Conservation (phyloP, 2,329 filamentous ascomycete genomes). For the Colletotrichum echinochloae region DNA sequence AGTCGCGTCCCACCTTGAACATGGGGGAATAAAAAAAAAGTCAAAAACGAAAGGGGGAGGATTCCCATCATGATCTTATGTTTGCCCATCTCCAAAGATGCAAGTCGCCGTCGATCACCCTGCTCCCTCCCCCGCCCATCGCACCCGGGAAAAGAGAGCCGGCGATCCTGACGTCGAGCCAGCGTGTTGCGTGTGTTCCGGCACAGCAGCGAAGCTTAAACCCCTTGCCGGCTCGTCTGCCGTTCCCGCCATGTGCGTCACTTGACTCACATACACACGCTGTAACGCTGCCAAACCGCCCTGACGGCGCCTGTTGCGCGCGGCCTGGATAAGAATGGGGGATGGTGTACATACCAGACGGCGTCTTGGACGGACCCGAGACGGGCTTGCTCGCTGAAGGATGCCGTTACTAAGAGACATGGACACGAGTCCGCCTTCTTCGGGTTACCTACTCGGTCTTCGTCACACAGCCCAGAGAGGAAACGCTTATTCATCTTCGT, state of each 20-base stretch:
- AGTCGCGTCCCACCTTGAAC: constrained; percentile 33
- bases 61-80: not conserved
- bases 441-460: not conserved
- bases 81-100: not conserved
- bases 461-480: not conserved
- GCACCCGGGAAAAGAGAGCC: not conserved
- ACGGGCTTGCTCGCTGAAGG: not conserved
- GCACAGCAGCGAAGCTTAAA: constrained; percentile 2
- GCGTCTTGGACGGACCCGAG: not conserved
- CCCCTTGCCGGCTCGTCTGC: not conserved
- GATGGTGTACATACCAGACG: too few relatives aligned
- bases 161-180: not conserved
- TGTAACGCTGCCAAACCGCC: not conserved
- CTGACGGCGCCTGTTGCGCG: not conserved
- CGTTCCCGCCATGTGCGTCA: constrained; percentile 7
- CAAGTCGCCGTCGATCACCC: not conserved
- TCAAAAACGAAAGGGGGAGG: not conserved
- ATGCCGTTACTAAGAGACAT: constrained; percentile 1
- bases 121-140: not conserved
- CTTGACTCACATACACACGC: not conserved
- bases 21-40: not conserved
- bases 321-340: not conserved
- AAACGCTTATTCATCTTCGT: not conserved
- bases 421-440: not conserved
- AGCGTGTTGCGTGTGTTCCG: not conserved